Evolutionary conservation across 768 basidiomycete species (phyloP), one percentile per base, ranked within the genome.

Genomic region (Mycena belliarum): DNA sequence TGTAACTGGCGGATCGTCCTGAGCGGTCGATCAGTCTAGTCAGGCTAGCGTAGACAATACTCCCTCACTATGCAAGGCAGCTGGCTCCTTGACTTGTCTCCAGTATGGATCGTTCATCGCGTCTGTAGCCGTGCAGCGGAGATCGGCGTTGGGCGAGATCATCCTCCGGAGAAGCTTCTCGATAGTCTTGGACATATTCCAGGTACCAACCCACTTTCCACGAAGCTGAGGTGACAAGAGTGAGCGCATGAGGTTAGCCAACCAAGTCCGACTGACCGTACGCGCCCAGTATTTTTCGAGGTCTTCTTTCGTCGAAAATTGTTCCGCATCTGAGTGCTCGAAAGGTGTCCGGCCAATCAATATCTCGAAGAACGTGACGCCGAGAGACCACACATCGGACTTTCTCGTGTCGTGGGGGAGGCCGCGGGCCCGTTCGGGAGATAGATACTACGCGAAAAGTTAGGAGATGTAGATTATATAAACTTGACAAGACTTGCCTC

Each of bases 331-430:
- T 38, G 83, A 81, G 61, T 89, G 69, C 70, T 95, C 91, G 67
- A 98, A 98, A 2, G 95, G 95, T 2, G 96, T 98, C 11, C 96
- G 82, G 1, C 95, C 95, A 23, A 88, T 77, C 29, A 98, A 82
- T 59, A 99, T 91, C 72, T 99, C 96, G 69, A 97, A 99, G 70
- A 98, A 91, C 0, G 95, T 93, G 25, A 96, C 77, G 45, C 88
- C 89, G 3, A 91, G 84, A n/a, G 89, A 86, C 87, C 89, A 92
- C 43, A 93, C 76, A 61, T 90, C 96, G 0, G 91, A 89, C 72
- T 94, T 91, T 43, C 96, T 87, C 45, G 96, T 98, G 69, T 99
- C 96, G 65, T 99, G 96, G 8, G 85, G 84, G 43, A 88, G 77
- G 9, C 95, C 94, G 33, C 87, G 83, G 2, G 96, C 94, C 5